phyloP scores from a whole-genome alignment of 768 basidiomycete genomes.

The Leccinum pellstonianum region DNA sequence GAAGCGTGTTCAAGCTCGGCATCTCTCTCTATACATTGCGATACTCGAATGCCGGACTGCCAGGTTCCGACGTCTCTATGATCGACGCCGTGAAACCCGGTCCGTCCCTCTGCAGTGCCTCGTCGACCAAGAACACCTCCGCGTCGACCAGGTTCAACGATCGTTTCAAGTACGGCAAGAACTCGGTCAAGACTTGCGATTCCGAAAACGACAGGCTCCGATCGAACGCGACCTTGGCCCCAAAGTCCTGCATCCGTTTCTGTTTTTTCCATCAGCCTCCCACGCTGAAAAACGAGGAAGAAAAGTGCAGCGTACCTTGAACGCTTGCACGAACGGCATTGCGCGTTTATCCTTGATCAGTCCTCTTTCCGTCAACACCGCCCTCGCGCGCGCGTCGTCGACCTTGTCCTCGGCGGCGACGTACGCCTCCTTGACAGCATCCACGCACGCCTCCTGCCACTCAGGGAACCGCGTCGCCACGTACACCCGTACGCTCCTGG shows the following conservation, averaged over 20 bases:
- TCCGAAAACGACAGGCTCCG: conserved; percentile 85
- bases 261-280: conserved; percentile 26
- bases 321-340: conserved; percentile 93
- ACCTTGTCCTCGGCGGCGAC: conserved; percentile 56
- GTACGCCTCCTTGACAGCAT: conserved; percentile 69
- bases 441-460: conserved; percentile 89
- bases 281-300: neutral
- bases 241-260: conserved; percentile 82
- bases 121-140: conserved; percentile 67
- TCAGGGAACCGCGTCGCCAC: conserved; percentile 88
- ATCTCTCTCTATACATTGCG: conserved; percentile 55
- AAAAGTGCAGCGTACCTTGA: conserved; percentile 63
- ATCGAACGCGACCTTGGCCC: conserved; percentile 75
- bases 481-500: conserved; percentile 85
- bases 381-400: conserved; percentile 79
- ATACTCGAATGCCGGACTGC: conserved; percentile 83
- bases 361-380: conserved; percentile 63
- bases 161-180: conserved; percentile 80
- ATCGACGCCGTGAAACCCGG: conserved; percentile 64
- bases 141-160: conserved; percentile 69
- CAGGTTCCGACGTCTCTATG: conserved; percentile 85
- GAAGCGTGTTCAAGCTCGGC: too few relatives aligned
- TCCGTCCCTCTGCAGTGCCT: conserved; percentile 54
- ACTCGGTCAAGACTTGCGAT: conserved; percentile 61
- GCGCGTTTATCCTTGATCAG: conserved; percentile 93